Percentiles rank a stretch among this genome's conserved stretches.
phyloP scores from a whole-genome alignment of 768 basidiomycete species.

The Leucosporidium yakuticum region DNA sequence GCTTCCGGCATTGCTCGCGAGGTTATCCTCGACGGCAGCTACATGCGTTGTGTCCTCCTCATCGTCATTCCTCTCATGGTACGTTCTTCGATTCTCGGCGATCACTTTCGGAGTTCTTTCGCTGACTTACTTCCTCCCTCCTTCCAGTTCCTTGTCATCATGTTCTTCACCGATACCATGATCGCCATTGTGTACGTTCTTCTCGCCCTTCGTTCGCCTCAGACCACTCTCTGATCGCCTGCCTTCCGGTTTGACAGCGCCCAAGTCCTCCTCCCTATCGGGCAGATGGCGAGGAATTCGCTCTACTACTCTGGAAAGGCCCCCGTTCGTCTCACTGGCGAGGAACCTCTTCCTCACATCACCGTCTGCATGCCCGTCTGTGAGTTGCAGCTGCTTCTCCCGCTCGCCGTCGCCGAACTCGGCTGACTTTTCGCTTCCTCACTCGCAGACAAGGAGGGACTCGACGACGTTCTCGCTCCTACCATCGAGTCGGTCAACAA shows the following conservation, averaged over 20 bases:
- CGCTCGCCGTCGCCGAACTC: no score
- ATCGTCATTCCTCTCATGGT: conserved; percentile 11
- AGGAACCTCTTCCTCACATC: conserved; percentile 10
- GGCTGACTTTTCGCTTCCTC: background rate
- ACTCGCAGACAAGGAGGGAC: conserved; percentile 35
- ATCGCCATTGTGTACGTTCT: background rate
- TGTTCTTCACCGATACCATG: conserved; percentile 14
- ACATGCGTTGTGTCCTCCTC: background rate
- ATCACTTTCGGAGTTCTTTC: background rate
- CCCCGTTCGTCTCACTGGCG: background rate
- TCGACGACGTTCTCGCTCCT: conserved; percentile 36
- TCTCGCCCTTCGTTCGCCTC: background rate
- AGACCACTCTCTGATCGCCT: background rate
- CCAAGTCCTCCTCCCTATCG: conserved; percentile 14
- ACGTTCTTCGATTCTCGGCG: background rate
- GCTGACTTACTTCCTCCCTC: no score
- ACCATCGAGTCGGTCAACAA: conserved; percentile 35
- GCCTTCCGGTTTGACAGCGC: background rate
- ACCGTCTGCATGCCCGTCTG: conserved; percentile 34
- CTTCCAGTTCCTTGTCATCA: conserved; percentile 13
- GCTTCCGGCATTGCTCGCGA: background rate
- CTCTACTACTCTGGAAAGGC: conserved; percentile 8
- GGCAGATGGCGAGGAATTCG: conserved; percentile 3
- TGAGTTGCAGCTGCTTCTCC: background rate
- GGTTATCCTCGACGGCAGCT: background rate